A percentile compares a stretch with the other conserved stretches of the same genome.
Conservation (phyloP, 192 early-diverging fungal genomes). For the Rhizoclosmatium sp. region DNA sequence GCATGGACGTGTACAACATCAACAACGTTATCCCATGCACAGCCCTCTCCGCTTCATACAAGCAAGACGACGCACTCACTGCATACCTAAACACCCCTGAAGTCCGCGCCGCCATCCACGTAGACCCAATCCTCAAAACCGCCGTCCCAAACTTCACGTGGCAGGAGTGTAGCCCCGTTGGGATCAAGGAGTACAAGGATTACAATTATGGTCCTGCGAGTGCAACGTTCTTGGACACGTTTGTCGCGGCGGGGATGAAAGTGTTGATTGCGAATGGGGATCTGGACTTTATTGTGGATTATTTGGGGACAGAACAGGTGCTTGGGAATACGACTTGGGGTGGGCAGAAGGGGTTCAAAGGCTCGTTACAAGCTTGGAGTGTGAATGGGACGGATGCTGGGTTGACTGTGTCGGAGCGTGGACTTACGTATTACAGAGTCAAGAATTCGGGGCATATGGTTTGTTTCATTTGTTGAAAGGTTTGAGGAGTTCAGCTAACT, state of each 20-base stretch:
- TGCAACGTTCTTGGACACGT: neutral
- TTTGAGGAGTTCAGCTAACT: neutral
- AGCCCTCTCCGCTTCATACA: no score
- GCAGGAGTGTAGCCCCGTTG: neutral
- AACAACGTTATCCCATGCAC: neutral
- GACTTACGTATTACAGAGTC: constrained; percentile 55
- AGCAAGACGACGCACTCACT: neutral
- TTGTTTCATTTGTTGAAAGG: no score
- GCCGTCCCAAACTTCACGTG: neutral
- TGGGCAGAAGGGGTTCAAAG: constrained; percentile 57
- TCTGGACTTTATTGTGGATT: constrained; percentile 23
- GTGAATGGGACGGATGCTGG: constrained; percentile 40
- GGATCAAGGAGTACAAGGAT: neutral
- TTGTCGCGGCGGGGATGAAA: constrained; percentile 15
- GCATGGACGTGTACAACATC: constrained; percentile 26
- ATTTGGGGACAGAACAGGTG: constrained; percentile 48
- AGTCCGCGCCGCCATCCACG: constrained; percentile 36
- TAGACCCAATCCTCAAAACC: constrained; percentile 5
- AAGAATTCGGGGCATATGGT: constrained; percentile 73
- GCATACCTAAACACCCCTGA: neutral
- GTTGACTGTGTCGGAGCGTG: constrained; percentile 57
- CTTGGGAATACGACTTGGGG: constrained; percentile 61
- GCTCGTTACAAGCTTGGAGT: neutral
- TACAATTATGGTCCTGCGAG: no score
- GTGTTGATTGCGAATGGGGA: constrained; percentile 26